phyloP scores from a whole-genome alignment of 495 filamentous ascomycete species.

The Parachaetomium inaequale region DNA sequence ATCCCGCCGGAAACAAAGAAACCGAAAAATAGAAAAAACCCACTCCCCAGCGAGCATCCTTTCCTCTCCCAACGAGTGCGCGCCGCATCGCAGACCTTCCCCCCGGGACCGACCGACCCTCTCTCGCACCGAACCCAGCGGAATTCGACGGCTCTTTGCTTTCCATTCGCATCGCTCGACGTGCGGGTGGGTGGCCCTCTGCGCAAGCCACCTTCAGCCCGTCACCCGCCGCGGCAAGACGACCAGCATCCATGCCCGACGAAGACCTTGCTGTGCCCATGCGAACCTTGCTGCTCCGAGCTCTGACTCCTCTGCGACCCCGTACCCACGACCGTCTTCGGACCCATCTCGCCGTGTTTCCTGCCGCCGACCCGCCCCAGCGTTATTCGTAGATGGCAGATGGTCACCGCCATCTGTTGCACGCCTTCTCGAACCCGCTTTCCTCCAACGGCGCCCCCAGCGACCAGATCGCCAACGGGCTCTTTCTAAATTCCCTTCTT shows the following conservation, averaged over 20 bases:
- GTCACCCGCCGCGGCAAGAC: slow-evolving; percentile 22
- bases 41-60: slow-evolving; percentile 18
- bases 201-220: slow-evolving; percentile 13
- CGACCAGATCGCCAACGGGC: slow-evolving; percentile 27
- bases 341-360: slow-evolving; percentile 7
- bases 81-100: not conserved
- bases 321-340: slow-evolving; percentile 12
- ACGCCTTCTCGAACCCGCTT: slow-evolving; percentile 43
- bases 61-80: slow-evolving; percentile 1
- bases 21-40: slow-evolving; percentile 18
- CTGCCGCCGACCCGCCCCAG: not conserved
- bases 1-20: slow-evolving; percentile 16
- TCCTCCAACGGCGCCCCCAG: slow-evolving; percentile 27
- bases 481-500: slow-evolving; percentile 33
- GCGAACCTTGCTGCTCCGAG: slow-evolving; percentile 26
- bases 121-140: not conserved
- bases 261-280: slow-evolving; percentile 32
- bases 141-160: not conserved
- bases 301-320: slow-evolving; percentile 16
- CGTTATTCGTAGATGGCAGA: slow-evolving; percentile 67
- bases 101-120: slow-evolving; percentile 4
- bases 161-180: not conserved
- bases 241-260: slow-evolving; percentile 34
- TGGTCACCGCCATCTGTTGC: slow-evolving; percentile 71
- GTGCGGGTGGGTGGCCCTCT: slow-evolving; percentile 31